phyloP scores from a whole-genome alignment of 352 stramenopile genomes.

The Phytophthora capsici region DNA sequence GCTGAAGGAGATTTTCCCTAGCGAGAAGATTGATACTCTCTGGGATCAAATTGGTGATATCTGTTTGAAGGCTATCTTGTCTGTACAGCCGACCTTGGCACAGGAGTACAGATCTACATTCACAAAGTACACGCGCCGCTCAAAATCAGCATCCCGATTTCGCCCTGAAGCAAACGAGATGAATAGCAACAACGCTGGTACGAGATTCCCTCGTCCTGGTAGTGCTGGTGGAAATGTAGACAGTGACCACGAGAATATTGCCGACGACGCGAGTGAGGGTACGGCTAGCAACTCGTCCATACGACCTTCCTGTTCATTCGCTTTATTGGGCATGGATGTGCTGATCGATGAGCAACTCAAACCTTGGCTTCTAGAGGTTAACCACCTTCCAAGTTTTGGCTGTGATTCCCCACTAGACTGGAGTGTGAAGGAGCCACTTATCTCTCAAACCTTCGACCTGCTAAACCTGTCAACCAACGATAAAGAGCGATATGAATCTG shows the following conservation, averaged over 20 bases:
- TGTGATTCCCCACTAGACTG: conserved; percentile 95
- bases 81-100: conserved; percentile 92
- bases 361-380: conserved; percentile 97
- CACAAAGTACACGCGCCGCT: conserved; percentile 78
- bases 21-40: conserved; percentile 73
- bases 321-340: conserved; percentile 97
- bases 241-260: conserved; percentile 5
- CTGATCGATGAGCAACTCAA: conserved; percentile 95
- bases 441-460: conserved; percentile 92
- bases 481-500: conserved; percentile 76
- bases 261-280: conserved; percentile 2
- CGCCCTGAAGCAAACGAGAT: conserved; percentile 11
- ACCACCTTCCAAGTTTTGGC: conserved; percentile 95
- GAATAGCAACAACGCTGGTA: conserved; percentile 5
- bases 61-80: conserved; percentile 93
- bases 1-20: conserved; percentile 72
- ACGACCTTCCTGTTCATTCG: conserved; percentile 78
- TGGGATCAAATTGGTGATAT: conserved; percentile 95
- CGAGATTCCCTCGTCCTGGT: conserved; percentile 21
- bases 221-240: conserved; percentile 22
- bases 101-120: conserved; percentile 93
- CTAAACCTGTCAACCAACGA: conserved; percentile 83
- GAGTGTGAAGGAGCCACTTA: conserved; percentile 95
- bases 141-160: conserved; percentile 45
- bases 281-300: conserved; percentile 12